phyloP scores from a whole-genome alignment of 768 basidiomycete species.

The Serpula lacrymans region DNA sequence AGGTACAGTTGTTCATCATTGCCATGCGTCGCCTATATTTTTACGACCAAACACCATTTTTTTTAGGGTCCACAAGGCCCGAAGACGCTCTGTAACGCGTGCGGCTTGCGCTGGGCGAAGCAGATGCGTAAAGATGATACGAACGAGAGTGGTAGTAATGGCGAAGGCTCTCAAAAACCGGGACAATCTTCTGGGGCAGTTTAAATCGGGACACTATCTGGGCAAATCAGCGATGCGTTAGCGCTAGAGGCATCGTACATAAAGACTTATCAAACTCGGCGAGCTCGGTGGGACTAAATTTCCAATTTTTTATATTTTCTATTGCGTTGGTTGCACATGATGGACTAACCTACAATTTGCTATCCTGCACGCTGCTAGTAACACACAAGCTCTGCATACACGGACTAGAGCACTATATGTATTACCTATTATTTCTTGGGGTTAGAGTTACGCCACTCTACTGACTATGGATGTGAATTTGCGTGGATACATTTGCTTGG shows the following conservation, averaged over 20 bases:
- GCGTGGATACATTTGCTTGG: no score
- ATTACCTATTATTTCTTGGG: slow-evolving; percentile 6
- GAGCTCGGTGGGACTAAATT: no score
- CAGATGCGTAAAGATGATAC: slow-evolving; percentile 44
- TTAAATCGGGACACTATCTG: slow-evolving; percentile 1
- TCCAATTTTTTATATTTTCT: slow-evolving; percentile 13
- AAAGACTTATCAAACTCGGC: no score
- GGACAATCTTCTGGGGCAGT: background rate
- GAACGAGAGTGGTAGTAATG: slow-evolving; percentile 18
- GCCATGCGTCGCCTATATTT: slow-evolving; percentile 9
- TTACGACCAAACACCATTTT: slow-evolving; percentile 6
- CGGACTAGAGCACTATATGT: slow-evolving; percentile 9
- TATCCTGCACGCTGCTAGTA: no score
- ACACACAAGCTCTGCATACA: slow-evolving; percentile 9
- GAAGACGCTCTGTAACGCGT: slow-evolving; percentile 97
- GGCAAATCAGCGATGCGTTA: background rate
- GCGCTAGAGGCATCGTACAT: no score
- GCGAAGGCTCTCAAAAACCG: no score
- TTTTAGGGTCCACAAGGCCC: slow-evolving; percentile 85
- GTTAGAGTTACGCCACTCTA: no score
- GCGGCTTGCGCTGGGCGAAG: slow-evolving; percentile 93
- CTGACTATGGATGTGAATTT: background rate
- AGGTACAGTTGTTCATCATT: slow-evolving; percentile 40
- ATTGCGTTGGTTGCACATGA: no score
- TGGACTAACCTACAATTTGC: no score